phyloP scores from a whole-genome alignment of 257 asterid genomes.

The Gynochthodes officinalis region DNA sequence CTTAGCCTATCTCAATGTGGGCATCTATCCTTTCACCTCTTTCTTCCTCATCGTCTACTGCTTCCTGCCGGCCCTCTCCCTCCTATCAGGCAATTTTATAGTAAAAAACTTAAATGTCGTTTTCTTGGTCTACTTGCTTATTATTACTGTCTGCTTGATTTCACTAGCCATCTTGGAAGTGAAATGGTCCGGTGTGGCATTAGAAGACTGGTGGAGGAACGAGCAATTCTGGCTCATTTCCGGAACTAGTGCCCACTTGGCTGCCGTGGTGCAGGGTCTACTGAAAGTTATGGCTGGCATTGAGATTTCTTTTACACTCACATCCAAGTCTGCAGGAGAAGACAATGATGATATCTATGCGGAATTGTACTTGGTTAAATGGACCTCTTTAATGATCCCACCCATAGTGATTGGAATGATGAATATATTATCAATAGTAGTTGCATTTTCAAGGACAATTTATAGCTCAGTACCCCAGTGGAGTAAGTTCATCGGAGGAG shows the following conservation, averaged over 20 bases:
- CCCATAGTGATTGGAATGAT: background rate
- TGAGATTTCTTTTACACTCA: slow-evolving; percentile 3
- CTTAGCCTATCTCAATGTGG: background rate
- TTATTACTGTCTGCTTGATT: background rate
- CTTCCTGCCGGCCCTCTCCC: background rate
- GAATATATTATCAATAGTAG: background rate
- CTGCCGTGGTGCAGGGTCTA: background rate
- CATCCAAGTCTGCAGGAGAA: background rate
- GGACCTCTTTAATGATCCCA: background rate
- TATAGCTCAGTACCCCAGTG: background rate
- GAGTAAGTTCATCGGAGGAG: background rate
- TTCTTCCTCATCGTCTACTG: background rate
- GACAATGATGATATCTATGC: background rate
- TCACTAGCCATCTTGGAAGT: background rate
- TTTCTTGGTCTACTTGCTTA: background rate
- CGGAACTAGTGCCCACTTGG: background rate
- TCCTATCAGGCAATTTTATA: background rate
- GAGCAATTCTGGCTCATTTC: slow-evolving; percentile 2
- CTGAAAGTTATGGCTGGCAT: background rate
- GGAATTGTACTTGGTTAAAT: background rate
- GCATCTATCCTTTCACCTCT: background rate
- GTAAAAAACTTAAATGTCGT: background rate
- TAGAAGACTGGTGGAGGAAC: slow-evolving; percentile 3
- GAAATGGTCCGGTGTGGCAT: background rate
- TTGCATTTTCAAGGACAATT: slow-evolving; percentile 1